These are phyloP conservation scores for Globisporangium emineosum DNA, from an alignment of 352 stramenopile species.

Conservation along the genomic window DNA sequence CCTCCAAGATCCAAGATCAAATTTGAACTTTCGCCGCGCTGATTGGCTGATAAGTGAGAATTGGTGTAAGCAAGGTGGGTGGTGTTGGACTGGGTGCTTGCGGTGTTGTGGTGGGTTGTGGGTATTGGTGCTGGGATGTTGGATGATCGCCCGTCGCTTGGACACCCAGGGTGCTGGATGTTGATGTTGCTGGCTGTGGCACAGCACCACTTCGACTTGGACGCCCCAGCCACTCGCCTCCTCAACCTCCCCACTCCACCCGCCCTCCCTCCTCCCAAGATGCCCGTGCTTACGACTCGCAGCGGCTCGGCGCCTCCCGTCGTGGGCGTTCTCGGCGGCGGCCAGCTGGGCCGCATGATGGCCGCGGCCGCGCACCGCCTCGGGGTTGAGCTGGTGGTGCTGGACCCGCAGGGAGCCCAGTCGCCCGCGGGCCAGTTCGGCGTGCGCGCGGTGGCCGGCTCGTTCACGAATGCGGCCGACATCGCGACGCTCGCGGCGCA, in stretches of 20 bases:
- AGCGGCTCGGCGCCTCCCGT: conserved; percentile 46
- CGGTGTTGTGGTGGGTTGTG: too few relatives aligned
- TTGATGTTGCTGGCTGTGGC: conserved; percentile 14
- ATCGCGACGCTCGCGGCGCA: conserved; percentile 70
- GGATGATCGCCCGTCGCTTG: conserved; percentile 6
- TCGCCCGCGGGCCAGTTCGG: conserved; percentile 76
- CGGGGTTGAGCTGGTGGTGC: conserved; percentile 89
- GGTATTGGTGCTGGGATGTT: too few relatives aligned
- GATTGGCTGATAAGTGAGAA: too few relatives aligned
- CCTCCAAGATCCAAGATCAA: too few relatives aligned
- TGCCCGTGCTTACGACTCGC: conserved; percentile 51
- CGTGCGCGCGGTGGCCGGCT: conserved; percentile 66
- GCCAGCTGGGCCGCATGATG: conserved; percentile 99
- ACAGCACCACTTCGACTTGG: conserved; percentile 15
- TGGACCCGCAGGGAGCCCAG: conserved; percentile 87
- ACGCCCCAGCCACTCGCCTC: neutral
- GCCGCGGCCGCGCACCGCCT: conserved; percentile 94
- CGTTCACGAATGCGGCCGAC: conserved; percentile 66
- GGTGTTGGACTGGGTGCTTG: too few relatives aligned
- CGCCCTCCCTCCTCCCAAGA: conserved; percentile 5
- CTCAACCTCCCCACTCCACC: neutral
- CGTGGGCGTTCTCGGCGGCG: conserved; percentile 93
- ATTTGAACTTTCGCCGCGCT: too few relatives aligned
- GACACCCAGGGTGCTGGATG: neutral
- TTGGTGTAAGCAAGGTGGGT: too few relatives aligned